Percentiles rank a stretch among this genome's conserved stretches.
phyloP scores from a whole-genome alignment of 495 filamentous ascomycete species.

The Neurospora hispaniola region DNA sequence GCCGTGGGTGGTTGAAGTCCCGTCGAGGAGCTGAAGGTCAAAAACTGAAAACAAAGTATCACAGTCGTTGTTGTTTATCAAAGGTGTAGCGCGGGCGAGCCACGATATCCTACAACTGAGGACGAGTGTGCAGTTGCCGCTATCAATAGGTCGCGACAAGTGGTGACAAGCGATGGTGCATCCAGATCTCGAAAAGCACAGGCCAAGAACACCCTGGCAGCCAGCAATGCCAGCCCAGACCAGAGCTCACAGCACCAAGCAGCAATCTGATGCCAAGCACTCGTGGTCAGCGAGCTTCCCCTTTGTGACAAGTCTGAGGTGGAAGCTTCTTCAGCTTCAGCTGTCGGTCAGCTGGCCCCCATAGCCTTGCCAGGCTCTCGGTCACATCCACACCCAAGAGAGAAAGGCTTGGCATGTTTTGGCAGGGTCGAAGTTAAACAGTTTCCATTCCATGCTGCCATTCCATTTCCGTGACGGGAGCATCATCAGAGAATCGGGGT shows the following conservation, averaged over 20 bases:
- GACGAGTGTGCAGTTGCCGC: background rate
- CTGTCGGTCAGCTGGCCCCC: background rate
- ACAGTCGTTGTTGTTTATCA: background rate
- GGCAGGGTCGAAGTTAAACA: background rate
- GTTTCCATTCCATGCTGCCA: background rate
- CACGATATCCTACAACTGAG: background rate
- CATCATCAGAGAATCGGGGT: background rate
- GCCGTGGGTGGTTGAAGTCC: background rate
- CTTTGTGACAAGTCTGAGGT: background rate
- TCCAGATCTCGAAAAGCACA: background rate
- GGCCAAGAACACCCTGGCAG: background rate
- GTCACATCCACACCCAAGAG: background rate
- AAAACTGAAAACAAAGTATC: background rate
- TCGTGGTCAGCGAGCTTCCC: background rate
- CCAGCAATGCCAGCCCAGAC: background rate
- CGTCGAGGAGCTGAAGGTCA: background rate
- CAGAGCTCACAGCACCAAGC: background rate
- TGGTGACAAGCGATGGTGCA: background rate
- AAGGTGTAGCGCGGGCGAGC: background rate
- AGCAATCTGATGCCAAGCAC: conserved; percentile 4
- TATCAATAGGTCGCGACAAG: background rate
- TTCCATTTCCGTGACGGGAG: background rate
- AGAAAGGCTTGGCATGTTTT: background rate
- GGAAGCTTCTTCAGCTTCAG: background rate
- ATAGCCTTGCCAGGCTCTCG: background rate